A percentile compares a stretch with the other conserved stretches of the same genome.
Evolutionary conservation across 2,329 filamentous ascomycete genomes (phyloP).

Genomic region (Fusarium sp.): DNA sequence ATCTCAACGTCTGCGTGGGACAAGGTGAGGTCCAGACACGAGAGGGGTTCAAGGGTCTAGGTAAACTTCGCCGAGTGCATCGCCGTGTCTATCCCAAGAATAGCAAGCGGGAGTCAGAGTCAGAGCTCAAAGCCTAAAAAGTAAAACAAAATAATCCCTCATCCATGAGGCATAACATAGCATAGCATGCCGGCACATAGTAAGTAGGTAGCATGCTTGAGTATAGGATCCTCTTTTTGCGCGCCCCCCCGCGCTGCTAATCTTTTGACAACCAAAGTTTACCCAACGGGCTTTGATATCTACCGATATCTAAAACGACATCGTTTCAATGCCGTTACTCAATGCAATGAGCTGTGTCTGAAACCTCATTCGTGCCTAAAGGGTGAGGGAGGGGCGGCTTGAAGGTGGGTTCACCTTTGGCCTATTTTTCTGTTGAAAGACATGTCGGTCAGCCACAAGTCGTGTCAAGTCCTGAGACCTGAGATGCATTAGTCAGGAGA

Average conservation of each 20-base stretch:
- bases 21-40: slow-evolving; percentile 26
- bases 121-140: slow-evolving; percentile 13
- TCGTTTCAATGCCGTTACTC: slow-evolving; percentile 39
- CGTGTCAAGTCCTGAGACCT: slow-evolving; percentile 7
- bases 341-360: slow-evolving; percentile 43
- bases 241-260: slow-evolving; percentile 33
- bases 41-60: slow-evolving; percentile 41
- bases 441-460: slow-evolving; percentile 35
- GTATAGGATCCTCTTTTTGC: slow-evolving; percentile 21
- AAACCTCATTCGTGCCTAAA: slow-evolving; percentile 28
- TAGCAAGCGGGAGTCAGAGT: slow-evolving; percentile 23
- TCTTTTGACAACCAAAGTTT: slow-evolving; percentile 21
- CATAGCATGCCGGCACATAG: neutral
- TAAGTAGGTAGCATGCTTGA: neutral
- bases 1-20: slow-evolving; percentile 21
- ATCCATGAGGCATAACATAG: slow-evolving; percentile 23
- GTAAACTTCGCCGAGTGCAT: slow-evolving; percentile 33
- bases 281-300: slow-evolving; percentile 40
- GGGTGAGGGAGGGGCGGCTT: slow-evolving; percentile 37
- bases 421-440: slow-evolving; percentile 37
- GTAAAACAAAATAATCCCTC: slow-evolving; percentile 43
- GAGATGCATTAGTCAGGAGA: slow-evolving; percentile 32
- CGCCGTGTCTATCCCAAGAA: slow-evolving; percentile 44
- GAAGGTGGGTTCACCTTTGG: slow-evolving; percentile 22
- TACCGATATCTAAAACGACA: slow-evolving; percentile 33